A percentile compares a stretch with the other conserved stretches of the same genome.
Evolutionary conservation across 805 yeast genomes (phyloP).

Genomic region (Candida takata): DNA sequence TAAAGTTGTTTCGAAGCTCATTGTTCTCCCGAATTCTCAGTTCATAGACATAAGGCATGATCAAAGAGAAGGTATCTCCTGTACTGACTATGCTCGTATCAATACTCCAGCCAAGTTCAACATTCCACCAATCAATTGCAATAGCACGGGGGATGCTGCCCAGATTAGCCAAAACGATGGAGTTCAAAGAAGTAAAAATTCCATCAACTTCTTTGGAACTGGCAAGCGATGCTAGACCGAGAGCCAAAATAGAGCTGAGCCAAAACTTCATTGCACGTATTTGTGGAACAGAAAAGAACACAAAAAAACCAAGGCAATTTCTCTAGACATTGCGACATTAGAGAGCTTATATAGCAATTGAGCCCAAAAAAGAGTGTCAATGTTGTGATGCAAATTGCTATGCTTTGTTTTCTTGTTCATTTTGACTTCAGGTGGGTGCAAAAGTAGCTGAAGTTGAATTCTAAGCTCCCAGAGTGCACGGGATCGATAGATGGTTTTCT

Average conservation of each 20-base stretch:
- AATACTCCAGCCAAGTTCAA: conserved; percentile 5
- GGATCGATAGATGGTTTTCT: too few relatives aligned
- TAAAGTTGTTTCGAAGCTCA: conserved; percentile 3
- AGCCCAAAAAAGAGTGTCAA: too few relatives aligned
- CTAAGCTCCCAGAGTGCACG: too few relatives aligned
- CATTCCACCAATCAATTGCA: conserved; percentile 9
- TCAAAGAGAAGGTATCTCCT: conserved; percentile 12
- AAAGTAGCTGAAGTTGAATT: too few relatives aligned
- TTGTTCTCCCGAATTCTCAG: conserved; percentile 7
- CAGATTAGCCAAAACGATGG: conserved; percentile 3
- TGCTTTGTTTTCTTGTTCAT: too few relatives aligned
- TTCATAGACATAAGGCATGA: conserved; percentile 13
- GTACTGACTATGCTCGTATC: conserved; percentile 5
- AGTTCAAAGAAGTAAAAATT: conserved; percentile 7
- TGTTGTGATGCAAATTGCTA: too few relatives aligned
- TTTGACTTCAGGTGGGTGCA: too few relatives aligned
- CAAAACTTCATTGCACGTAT: too few relatives aligned
- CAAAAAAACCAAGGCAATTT: too few relatives aligned
- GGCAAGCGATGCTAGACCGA: not conserved
- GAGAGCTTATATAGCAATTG: too few relatives aligned
- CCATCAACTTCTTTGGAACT: conserved; percentile 5
- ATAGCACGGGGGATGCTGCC: not conserved
- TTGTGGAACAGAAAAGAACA: too few relatives aligned
- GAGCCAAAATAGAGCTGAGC: not conserved
- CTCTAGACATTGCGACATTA: too few relatives aligned